Evolutionary conservation across 345 rosid species (phyloP).

Genomic region (Theobroma cacao): DNA sequence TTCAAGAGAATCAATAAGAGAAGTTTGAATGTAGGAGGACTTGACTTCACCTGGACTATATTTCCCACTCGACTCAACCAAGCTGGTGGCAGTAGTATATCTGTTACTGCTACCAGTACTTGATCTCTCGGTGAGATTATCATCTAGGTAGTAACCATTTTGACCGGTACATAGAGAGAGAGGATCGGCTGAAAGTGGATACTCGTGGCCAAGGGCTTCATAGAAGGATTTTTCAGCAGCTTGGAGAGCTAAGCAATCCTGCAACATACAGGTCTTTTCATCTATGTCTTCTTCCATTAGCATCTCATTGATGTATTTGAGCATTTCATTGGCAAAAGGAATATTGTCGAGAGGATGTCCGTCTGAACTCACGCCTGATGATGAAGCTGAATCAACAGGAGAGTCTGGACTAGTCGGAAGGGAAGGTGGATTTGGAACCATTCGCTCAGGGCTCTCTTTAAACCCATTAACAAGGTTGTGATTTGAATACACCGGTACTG

Average conservation of each 20-base stretch:
- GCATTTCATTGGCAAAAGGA: constrained; percentile 18
- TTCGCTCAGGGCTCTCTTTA: background rate
- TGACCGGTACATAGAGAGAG: constrained; percentile 5
- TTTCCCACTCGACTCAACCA: background rate
- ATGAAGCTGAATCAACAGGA: background rate
- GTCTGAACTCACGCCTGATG: background rate
- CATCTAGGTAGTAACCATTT: constrained; percentile 9
- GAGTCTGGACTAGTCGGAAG: background rate
- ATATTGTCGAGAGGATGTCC: background rate
- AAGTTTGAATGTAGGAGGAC: background rate
- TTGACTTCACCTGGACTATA: constrained; percentile 10
- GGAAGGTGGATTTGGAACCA: background rate
- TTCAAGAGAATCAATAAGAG: constrained; percentile 11
- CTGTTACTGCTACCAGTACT: constrained; percentile 14
- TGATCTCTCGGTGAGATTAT: background rate
- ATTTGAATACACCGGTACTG: background rate
- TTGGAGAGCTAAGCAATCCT: constrained; percentile 77
- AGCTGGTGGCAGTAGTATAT: background rate
- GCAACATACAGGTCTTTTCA: constrained; percentile 66
- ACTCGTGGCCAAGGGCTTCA: constrained; percentile 49
- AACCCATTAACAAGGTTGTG: background rate
- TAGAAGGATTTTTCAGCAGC: constrained; percentile 74
- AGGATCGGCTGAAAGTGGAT: constrained; percentile 24
- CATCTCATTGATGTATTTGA: constrained; percentile 71
- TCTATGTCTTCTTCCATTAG: constrained; percentile 85